Base-by-base conservation (phyloP, 768 basidiomycete species). In the Paxillus ammoniavirescens region DNA sequence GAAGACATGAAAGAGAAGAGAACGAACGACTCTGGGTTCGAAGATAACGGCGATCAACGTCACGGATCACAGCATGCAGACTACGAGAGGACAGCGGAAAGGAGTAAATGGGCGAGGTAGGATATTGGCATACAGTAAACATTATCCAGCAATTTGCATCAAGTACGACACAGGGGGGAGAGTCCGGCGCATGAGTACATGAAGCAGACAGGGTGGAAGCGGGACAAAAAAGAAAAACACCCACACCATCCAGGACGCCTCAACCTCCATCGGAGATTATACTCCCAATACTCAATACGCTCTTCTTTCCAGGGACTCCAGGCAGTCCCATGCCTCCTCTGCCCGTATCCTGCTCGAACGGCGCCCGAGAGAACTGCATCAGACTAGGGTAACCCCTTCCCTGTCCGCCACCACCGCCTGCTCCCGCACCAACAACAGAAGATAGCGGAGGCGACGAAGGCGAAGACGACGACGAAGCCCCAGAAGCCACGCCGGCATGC, bases 201-300 rank as follows among this genome's bases (percentile, higher is more conserved):
- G 31, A 31, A 31, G 8, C 31, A 31, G 31, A 31, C 10, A 2
- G 31, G 10, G 31, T 8, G 31, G 31, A 31, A 31, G 31, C 1
- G 31, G 31, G 31, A 8, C 31, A 31, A 31, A 10, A 8, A 31
- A 31, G 10, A 8, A 31, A 8, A 31, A 31, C 31, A 9, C 31
- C 31, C 31, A 31, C 10, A 10, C 31, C 31, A 31, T 5, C 31
- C 12, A 1, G 12, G 12, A 35, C 35, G 10, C 35, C 35, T 54
- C 43, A 67, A 47, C 43, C 66, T 2, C 66, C 62, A 1, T 82
- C 83, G 37, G 82, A 84, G 51, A 87, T 86, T 52, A 87, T 87
- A 61, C 82, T 86, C 50, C 83, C 83, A 57, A 87, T 87, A 60
- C 83, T 86, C 71, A 87, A 62, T 50, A 77, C 79, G 59, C 84